phyloP scores from a whole-genome alignment of 192 early-diverging fungal species.

The Gorgonomyces haynaldii region DNA sequence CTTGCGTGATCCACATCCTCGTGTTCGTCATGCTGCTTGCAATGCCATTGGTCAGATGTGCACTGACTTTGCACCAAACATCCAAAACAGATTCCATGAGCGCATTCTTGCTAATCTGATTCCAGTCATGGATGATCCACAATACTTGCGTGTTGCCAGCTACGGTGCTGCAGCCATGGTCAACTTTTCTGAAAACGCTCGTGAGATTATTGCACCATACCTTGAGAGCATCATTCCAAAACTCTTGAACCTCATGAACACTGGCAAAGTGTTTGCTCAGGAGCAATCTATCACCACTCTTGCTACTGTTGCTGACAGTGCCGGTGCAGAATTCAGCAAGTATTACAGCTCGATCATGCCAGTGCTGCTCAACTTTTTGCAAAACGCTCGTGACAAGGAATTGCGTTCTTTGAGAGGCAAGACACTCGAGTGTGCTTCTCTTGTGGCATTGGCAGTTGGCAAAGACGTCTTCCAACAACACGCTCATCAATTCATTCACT shows the following conservation, averaged over 20 bases:
- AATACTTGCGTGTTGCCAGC: conserved; percentile 74
- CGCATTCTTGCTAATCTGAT: conserved; percentile 59
- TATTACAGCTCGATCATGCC: conserved; percentile 96
- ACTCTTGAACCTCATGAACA: conserved; percentile 73
- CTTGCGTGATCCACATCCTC: conserved; percentile 79
- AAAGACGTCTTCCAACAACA: conserved; percentile 76
- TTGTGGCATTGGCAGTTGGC: conserved; percentile 86
- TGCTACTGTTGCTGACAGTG: conserved; percentile 90
- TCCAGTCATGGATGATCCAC: conserved; percentile 71
- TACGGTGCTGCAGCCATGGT: conserved; percentile 95
- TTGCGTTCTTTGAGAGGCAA: conserved; percentile 89
- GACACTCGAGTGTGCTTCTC: conserved; percentile 92
- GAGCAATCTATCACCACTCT: conserved; percentile 98
- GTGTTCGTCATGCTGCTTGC: conserved; percentile 93
- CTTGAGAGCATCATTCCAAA: conserved; percentile 81
- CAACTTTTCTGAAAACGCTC: conserved; percentile 89
- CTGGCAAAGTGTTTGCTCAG: conserved; percentile 83
- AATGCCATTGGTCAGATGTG: conserved; percentile 96
- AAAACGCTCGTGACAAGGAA: conserved; percentile 72
- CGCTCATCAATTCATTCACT: conserved; percentile 64
- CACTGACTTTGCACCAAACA: conserved; percentile 75
- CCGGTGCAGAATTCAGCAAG: conserved; percentile 80
- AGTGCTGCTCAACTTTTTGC: conserved; percentile 77
- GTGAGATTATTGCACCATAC: conserved; percentile 79
- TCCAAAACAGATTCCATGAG: conserved; percentile 24